phyloP scores from a whole-genome alignment of 257 asterid genomes.

The Solanum chilense region DNA sequence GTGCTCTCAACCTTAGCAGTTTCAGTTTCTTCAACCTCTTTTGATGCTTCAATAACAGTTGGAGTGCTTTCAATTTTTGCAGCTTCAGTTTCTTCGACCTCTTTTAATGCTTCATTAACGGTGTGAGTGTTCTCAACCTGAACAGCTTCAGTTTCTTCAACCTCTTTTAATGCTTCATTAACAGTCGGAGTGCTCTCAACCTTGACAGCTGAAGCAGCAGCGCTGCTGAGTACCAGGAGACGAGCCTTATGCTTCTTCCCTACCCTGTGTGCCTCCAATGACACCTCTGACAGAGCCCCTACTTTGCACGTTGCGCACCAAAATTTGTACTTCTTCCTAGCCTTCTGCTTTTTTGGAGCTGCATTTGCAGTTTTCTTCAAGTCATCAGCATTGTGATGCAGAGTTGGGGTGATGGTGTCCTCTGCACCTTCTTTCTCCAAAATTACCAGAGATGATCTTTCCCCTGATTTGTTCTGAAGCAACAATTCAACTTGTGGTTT shows the following conservation, averaged over 20 bases:
- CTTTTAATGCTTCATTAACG: not conserved
- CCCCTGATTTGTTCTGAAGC: not conserved
- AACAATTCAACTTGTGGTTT: not conserved
- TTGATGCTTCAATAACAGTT: not conserved
- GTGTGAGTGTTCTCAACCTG: not conserved
- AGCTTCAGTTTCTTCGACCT: not conserved
- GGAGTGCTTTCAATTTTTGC: not conserved
- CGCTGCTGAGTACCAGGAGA: not conserved
- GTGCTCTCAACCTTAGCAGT: not conserved
- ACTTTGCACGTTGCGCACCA: slow-evolving; percentile 56
- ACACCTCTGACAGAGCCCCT: slow-evolving; percentile 8
- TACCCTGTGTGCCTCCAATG: slow-evolving; percentile 19
- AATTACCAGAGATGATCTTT: not conserved
- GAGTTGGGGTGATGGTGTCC: not conserved
- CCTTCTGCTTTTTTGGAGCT: not conserved
- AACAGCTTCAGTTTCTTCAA: not conserved
- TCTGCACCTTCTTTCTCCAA: not conserved
- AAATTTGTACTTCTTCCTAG: not conserved
- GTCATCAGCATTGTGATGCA: not conserved
- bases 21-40: not conserved
- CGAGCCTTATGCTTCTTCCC: slow-evolving; percentile 42
- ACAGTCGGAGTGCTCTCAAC: not conserved
- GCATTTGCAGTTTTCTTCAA: not conserved
- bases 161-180: not conserved
- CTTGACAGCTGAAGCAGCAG: not conserved